A percentile compares a stretch with the other conserved stretches of the same genome.
Conservation (phyloP, 306 rosid genomes). For the Sphenostylis stenocarpa region DNA sequence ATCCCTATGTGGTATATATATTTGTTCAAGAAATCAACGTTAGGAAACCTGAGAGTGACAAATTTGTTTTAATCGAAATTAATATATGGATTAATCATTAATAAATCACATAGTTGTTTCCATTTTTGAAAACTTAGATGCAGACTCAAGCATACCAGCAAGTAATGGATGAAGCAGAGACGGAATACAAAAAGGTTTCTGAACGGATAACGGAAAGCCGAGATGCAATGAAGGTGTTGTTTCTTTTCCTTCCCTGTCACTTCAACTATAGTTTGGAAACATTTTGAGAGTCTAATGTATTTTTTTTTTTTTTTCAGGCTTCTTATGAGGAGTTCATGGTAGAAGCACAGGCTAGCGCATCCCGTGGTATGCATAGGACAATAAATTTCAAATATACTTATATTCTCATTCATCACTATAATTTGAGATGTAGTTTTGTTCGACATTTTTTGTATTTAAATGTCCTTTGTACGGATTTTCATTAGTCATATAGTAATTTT, state of each 20-base stretch:
- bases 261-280: constrained; percentile 1
- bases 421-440: background rate
- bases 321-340: constrained; percentile 74
- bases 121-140: constrained; percentile 48
- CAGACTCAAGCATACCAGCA: constrained; percentile 79
- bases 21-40: background rate
- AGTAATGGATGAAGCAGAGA: constrained; percentile 70
- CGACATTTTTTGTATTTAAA: background rate
- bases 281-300: background rate
- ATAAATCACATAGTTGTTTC: constrained; percentile 9
- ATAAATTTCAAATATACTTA: background rate
- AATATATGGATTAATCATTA: background rate
- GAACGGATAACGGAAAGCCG: constrained; percentile 64
- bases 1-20: background rate
- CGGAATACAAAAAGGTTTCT: constrained; percentile 67
- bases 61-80: background rate
- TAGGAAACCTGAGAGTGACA: background rate
- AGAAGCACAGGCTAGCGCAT: constrained; percentile 70
- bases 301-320: constrained; percentile 50
- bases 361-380: constrained; percentile 58
- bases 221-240: constrained; percentile 74
- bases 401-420: background rate
- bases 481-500: constrained; percentile 21
- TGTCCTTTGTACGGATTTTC: background rate
- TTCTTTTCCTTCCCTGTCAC: background rate